Conservation (phyloP, 352 stramenopile species). For the Phytopythium boreale region DNA sequence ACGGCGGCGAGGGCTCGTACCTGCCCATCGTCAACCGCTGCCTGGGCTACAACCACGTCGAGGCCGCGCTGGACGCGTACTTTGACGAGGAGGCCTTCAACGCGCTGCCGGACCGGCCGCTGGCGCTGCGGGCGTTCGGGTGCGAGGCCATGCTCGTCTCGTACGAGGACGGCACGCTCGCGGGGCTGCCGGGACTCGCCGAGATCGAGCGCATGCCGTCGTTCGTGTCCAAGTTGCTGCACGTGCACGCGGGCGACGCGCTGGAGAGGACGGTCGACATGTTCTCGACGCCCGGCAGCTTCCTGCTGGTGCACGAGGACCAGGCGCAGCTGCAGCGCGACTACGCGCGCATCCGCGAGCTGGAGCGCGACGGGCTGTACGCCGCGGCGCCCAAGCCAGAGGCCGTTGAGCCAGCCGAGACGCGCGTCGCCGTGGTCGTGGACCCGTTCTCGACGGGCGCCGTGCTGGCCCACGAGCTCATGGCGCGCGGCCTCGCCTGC, state of each 20-base stretch:
- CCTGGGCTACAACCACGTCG: conserved; percentile 93
- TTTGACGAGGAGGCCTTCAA: conserved; percentile 69
- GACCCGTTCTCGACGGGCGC: conserved; percentile 96
- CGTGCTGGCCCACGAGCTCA: conserved; percentile 91
- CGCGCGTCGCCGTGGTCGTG: conserved; percentile 89
- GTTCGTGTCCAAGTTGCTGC: conserved; percentile 79
- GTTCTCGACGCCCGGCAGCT: conserved; percentile 85
- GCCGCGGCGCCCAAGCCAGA: conserved; percentile 14
- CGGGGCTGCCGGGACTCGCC: conserved; percentile 77
- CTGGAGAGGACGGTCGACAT: conserved; percentile 85
- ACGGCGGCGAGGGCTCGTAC: conserved; percentile 94
- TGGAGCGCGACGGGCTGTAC: conserved; percentile 77
- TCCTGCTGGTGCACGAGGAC: conserved; percentile 82
- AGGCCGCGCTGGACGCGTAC: conserved; percentile 87
- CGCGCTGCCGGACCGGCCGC: conserved; percentile 42
- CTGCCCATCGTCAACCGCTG: conserved; percentile 84
- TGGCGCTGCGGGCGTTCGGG: conserved; percentile 72
- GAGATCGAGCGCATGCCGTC: conserved; percentile 87
- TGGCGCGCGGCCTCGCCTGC: conserved; percentile 86
- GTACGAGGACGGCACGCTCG: conserved; percentile 82
- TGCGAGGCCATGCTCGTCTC: conserved; percentile 92
- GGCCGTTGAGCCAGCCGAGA: too few relatives aligned
- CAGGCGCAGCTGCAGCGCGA: conserved; percentile 71
- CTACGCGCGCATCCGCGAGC: conserved; percentile 81
- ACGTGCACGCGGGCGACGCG: conserved; percentile 55